These are phyloP conservation scores for Tausonia pullulans DNA, from an alignment of 1,284 basidiomycete species.

Conservation along the genomic window DNA sequence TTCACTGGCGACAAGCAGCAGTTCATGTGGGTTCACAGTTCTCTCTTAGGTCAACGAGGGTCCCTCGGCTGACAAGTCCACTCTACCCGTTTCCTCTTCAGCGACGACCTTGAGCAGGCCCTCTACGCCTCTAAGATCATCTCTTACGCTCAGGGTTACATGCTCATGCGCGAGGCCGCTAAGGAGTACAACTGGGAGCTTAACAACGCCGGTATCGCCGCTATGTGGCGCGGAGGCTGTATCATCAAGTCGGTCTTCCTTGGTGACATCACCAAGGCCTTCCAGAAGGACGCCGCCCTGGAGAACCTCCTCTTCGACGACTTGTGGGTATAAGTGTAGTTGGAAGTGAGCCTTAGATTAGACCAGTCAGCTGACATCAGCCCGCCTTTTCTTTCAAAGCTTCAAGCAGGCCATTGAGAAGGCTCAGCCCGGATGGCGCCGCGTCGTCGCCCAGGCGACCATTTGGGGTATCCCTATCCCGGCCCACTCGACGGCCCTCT, in stretches of 20 bases:
- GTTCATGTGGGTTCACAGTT: conserved; percentile 53
- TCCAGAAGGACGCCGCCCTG: conserved; percentile 71
- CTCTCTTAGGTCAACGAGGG: not conserved
- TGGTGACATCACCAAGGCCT: conserved; percentile 83
- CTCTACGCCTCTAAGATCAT: conserved; percentile 99
- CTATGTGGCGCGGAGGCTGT: conserved; percentile 99
- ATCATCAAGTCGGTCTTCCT: conserved; percentile 98
- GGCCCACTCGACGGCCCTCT: conserved; percentile 89
- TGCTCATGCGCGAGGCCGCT: conserved; percentile 97
- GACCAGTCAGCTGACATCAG: no score
- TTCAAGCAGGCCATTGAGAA: conserved; percentile 93
- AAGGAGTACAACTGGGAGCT: conserved; percentile 63
- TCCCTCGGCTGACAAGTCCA: not conserved
- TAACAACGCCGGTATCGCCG: conserved; percentile 69
- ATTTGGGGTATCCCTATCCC: conserved; percentile 97
- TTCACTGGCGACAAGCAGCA: conserved; percentile 98
- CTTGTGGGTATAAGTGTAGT: conserved; percentile 41
- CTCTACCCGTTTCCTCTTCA: conserved; percentile 2
- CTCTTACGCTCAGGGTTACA: conserved; percentile 98
- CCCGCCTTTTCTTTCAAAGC: conserved; percentile 21
- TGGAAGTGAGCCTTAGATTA: no score
- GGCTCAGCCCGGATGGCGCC: conserved; percentile 96
- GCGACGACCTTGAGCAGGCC: conserved; percentile 90
- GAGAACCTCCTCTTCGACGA: conserved; percentile 93
- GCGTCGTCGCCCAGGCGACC: conserved; percentile 88